These are phyloP conservation scores for Dalechampia spathulata DNA, from an alignment of 441 rosid genomes.

Conservation along the genomic window DNA sequence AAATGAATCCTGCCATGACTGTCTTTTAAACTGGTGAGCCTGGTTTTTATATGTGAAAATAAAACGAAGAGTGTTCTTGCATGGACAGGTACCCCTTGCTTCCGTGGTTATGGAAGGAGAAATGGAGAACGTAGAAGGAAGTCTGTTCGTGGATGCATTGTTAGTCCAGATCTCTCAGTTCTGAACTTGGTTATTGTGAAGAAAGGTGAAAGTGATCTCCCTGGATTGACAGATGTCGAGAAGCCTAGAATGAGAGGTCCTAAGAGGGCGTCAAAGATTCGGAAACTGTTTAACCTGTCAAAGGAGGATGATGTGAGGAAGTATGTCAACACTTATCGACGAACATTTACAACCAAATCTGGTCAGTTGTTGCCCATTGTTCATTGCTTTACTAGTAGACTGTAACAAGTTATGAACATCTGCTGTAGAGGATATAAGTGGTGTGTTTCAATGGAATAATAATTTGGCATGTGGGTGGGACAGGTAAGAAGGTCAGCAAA, in stretches of 20 bases:
- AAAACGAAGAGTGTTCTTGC: neutral
- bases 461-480: neutral
- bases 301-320: slow-evolving; percentile 48
- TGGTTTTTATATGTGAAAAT: neutral
- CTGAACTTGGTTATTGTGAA: slow-evolving; percentile 45
- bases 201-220: slow-evolving; percentile 43
- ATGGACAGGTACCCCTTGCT: slow-evolving; percentile 40
- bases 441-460: too few species aligned
- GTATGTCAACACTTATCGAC: slow-evolving; percentile 45
- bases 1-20: too few species aligned
- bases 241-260: slow-evolving; percentile 55
- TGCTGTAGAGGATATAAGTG: neutral
- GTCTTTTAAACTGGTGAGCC: too few species aligned
- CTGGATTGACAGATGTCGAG: slow-evolving; percentile 37
- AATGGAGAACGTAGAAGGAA: slow-evolving; percentile 44
- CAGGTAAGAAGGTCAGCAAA: slow-evolving; percentile 41
- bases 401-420: too few species aligned
- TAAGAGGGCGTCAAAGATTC: slow-evolving; percentile 47
- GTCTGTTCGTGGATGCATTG: slow-evolving; percentile 49
- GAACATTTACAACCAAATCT: slow-evolving; percentile 38
- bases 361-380: slow-evolving; percentile 14
- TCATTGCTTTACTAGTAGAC: neutral
- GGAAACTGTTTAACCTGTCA: slow-evolving; percentile 44
- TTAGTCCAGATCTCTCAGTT: slow-evolving; percentile 45
- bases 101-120: slow-evolving; percentile 41